Base-by-base conservation (phyloP, 2,329 filamentous ascomycete species). In the Dactylellina haptotyla region DNA sequence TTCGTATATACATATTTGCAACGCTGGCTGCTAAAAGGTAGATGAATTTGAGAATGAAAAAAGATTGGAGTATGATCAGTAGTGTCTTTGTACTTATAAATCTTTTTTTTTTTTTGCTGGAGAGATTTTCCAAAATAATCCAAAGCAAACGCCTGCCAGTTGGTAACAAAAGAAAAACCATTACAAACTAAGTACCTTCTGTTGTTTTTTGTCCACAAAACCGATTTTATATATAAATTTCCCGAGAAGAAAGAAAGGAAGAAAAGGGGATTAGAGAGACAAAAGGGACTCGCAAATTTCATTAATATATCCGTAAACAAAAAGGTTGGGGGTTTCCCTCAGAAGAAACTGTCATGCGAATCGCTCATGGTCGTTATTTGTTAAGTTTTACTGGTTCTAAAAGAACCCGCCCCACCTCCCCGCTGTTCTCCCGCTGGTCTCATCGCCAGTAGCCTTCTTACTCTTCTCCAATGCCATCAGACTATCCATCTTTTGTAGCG, bases 401-500 rank as follows among this genome's bases (percentile, higher is more conserved):
- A 76, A 76, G 53, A 76, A 65, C 1, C 70, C 59, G 25, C 75
- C 75, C 75, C 75, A 76, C 34, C 75, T 39, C 23, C 70, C 70
- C 4, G 45, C 39, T 1, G 58, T 56, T 10, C 62, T 67, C 0
- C 59, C 59, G 10, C 14, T 16, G 16, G n/a, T 30, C 9, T 74
- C 69, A 3, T 66, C 58, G 18, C 43, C 26, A 12, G 51, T 18
- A n/a, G 45, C 72, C 20, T 78, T 78, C 75, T 79, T 80, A 26
- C 76, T 75, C 70, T 79, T 79, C 79, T 98, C 93, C 6, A 99
- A 84, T 78, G 93, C 90, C 70, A 91, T 86, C 78, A 99, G 82
- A 67, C 91, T 90, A 80, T 98, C 93, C 87, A 99, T 98, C 85
- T 99, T 98, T 80, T 92, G 90, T 28, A 99, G 84, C 3, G 97